A percentile compares a stretch with the other conserved stretches of the same genome.
Evolutionary conservation across 495 filamentous ascomycete genomes (phyloP).

Genomic region (Penicillium ucsense): DNA sequence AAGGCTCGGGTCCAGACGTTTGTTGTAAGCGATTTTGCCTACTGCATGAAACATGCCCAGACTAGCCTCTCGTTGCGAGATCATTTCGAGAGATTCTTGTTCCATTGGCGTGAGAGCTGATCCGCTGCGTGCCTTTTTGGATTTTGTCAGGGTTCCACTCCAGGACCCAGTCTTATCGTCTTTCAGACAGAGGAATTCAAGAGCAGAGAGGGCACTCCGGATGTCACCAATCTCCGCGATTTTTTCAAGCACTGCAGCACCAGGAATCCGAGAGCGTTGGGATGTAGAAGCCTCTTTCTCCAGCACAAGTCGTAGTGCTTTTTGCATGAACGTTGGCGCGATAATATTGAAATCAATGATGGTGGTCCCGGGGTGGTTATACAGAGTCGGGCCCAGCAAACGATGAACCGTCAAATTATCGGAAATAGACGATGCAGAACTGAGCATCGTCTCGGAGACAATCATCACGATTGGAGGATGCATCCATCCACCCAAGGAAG

Average conservation of each 20-base stretch:
- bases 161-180: constrained; percentile 53
- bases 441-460: constrained; percentile 77
- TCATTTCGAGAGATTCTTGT: constrained; percentile 55
- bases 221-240: constrained; percentile 83
- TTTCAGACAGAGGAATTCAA: constrained; percentile 84
- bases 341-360: constrained; percentile 88
- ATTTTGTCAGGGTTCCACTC: constrained; percentile 54
- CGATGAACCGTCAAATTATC: constrained; percentile 88
- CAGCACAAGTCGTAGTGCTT: constrained; percentile 70
- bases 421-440: constrained; percentile 61
- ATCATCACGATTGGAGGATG: constrained; percentile 77
- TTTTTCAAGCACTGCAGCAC: constrained; percentile 59
- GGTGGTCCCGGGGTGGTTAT: constrained; percentile 62
- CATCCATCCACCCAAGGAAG: constrained; percentile 9
- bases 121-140: constrained; percentile 49
- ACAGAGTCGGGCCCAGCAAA: constrained; percentile 74
- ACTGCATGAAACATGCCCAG: constrained; percentile 94
- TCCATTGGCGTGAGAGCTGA: constrained; percentile 58
- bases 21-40: constrained; percentile 92
- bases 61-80: constrained; percentile 77
- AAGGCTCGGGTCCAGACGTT: constrained; percentile 44
- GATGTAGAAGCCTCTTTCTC: constrained; percentile 70
- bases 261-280: constrained; percentile 55
- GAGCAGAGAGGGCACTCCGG: constrained; percentile 75
- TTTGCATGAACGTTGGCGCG: constrained; percentile 75